Evolutionary conservation across 805 yeast species (phyloP).

Genomic region (Suhomyces xylopsoci): DNA sequence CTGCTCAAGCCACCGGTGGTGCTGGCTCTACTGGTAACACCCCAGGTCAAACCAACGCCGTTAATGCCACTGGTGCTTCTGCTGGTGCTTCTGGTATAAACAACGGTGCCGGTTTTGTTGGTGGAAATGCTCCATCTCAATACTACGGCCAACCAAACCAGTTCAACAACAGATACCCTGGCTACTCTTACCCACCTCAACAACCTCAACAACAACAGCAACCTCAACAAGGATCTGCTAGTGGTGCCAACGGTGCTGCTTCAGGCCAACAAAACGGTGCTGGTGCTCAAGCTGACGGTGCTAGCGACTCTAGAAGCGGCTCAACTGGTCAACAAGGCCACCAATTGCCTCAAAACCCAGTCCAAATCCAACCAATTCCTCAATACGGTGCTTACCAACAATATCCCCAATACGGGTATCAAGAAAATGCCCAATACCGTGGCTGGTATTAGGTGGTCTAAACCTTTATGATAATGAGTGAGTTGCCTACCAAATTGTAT

Average conservation of each 20-base stretch:
- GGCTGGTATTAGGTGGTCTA: slow-evolving; percentile 37
- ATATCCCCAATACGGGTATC: slow-evolving; percentile 47
- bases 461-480: slow-evolving; percentile 1
- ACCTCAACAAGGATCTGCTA: slow-evolving; percentile 15
- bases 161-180: slow-evolving; percentile 29
- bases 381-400: slow-evolving; percentile 47
- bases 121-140: slow-evolving; percentile 19
- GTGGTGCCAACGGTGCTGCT: slow-evolving; percentile 12
- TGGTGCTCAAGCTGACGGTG: slow-evolving; percentile 8
- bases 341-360: slow-evolving; percentile 24
- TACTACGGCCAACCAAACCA: slow-evolving; percentile 29
- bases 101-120: slow-evolving; percentile 11
- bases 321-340: slow-evolving; percentile 18
- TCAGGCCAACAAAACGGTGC: slow-evolving; percentile 13
- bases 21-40: slow-evolving; percentile 10
- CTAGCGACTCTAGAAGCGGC: slow-evolving; percentile 12
- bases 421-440: slow-evolving; percentile 41
- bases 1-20: slow-evolving; percentile 8
- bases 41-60: slow-evolving; percentile 6
- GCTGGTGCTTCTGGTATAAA: slow-evolving; percentile 5
- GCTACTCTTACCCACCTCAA: slow-evolving; percentile 26
- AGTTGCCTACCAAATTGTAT: not conserved
- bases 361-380: slow-evolving; percentile 40
- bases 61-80: slow-evolving; percentile 3
- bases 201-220: slow-evolving; percentile 25